A percentile compares a stretch with the other conserved stretches of the same genome.
phyloP scores from a whole-genome alignment of 148 eudicot species.

The Persicaria tinctoria region DNA sequence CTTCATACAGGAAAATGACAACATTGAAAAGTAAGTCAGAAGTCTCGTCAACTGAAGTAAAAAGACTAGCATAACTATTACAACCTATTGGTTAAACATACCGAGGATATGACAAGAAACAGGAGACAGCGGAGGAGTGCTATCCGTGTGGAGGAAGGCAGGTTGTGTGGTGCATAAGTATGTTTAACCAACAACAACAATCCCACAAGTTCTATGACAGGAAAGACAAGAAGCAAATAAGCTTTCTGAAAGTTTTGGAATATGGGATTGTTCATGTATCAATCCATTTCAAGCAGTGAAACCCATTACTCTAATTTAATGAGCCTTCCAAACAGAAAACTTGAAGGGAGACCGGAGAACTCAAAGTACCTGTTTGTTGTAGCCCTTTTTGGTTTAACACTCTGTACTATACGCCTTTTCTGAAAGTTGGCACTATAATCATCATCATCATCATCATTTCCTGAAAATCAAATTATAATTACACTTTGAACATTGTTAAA shows the following conservation, averaged over 20 bases:
- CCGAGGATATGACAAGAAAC: too few relatives aligned
- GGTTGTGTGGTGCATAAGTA: too few relatives aligned
- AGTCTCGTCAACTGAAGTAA: constrained; percentile 1
- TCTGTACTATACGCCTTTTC: constrained; percentile 62
- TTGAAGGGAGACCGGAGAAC: constrained; percentile 6
- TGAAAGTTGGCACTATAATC: constrained; percentile 43
- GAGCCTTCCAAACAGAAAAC: neutral
- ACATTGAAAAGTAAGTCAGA: neutral
- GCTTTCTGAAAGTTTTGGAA: neutral
- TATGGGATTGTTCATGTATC: neutral
- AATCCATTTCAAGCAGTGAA: constrained; percentile 1
- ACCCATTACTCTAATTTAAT: neutral
- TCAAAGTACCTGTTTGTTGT: constrained; percentile 46
- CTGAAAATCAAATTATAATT: constrained; percentile 21
- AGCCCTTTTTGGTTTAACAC: constrained; percentile 59
- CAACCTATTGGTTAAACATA: neutral
- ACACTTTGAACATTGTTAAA: neutral
- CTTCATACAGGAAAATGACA: neutral
- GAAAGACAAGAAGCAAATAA: neutral
- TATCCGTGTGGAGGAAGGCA: too few relatives aligned
- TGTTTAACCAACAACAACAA: too few relatives aligned
- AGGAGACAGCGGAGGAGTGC: too few relatives aligned
- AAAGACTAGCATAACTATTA: neutral
- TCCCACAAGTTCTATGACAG: neutral
- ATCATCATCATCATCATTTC: constrained; percentile 64